Conservation (phyloP, 805 yeast species). For the Candida maris region DNA sequence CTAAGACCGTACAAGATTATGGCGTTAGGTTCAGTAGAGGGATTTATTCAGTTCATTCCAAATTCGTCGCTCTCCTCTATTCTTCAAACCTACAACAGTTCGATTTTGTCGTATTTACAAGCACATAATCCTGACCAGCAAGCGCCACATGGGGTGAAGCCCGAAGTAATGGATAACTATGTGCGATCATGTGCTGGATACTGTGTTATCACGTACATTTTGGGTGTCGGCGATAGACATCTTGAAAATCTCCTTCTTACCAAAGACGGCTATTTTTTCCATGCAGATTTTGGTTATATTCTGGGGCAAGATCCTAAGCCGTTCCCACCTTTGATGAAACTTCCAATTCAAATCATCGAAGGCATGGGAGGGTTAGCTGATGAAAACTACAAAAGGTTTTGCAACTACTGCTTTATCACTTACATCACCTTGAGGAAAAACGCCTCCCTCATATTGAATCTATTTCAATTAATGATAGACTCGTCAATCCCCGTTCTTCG, state of each 20-base stretch:
- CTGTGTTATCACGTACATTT: constrained; percentile 88
- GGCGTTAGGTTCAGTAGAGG: constrained; percentile 88
- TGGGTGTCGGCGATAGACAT: constrained; percentile 98
- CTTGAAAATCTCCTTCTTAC: constrained; percentile 80
- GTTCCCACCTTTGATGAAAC: constrained; percentile 96
- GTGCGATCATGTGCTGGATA: constrained; percentile 96
- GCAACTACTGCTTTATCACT: constrained; percentile 92
- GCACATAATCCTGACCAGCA: constrained; percentile 56
- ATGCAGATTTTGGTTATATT: constrained; percentile 96
- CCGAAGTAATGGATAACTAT: constrained; percentile 85
- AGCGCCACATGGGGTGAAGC: constrained; percentile 45
- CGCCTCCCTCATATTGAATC: constrained; percentile 81
- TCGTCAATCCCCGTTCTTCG: constrained; percentile 89
- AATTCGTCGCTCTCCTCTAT: constrained; percentile 85
- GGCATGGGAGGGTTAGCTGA: constrained; percentile 95
- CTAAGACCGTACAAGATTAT: constrained; percentile 85
- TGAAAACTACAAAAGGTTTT: constrained; percentile 78
- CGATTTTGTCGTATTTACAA: constrained; percentile 65
- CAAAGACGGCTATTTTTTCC: constrained; percentile 86
- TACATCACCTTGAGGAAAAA: constrained; percentile 87
- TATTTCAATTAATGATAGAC: constrained; percentile 90
- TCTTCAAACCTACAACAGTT: constrained; percentile 61
- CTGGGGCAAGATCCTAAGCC: constrained; percentile 98
- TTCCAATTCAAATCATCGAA: constrained; percentile 94
- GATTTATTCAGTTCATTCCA: constrained; percentile 91